Evolutionary conservation across 257 asterid genomes (phyloP).

Genomic region (Petrea volubilis): DNA sequence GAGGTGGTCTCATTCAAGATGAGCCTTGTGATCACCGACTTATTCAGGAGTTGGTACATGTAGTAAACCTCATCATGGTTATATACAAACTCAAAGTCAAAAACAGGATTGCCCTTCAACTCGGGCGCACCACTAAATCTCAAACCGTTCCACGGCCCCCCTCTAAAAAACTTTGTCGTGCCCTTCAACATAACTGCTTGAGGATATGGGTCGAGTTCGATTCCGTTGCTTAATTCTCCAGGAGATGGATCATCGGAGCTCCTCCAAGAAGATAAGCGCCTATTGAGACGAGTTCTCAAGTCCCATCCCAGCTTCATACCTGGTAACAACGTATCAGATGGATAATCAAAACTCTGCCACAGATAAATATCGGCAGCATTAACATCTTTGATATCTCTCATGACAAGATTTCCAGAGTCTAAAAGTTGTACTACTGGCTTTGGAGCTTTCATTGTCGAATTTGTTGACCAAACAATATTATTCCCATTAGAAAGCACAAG

Average conservation of each 20-base stretch:
- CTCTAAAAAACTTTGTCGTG: constrained; percentile 25
- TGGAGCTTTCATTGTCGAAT: constrained; percentile 22
- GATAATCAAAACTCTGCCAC: too few species aligned
- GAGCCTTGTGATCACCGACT: constrained; percentile 33
- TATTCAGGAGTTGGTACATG: constrained; percentile 25
- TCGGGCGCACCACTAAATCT: constrained; percentile 39
- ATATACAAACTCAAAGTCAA: constrained; percentile 12
- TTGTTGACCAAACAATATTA: constrained; percentile 28
- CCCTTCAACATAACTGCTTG: constrained; percentile 34
- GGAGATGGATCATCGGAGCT: constrained; percentile 40
- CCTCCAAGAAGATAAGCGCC: constrained; percentile 37
- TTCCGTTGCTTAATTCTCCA: constrained; percentile 31
- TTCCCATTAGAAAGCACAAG: constrained; percentile 22
- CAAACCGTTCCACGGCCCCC: constrained; percentile 56
- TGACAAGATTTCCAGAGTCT: constrained; percentile 37
- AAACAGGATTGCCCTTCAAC: constrained; percentile 31
- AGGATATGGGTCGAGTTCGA: constrained; percentile 37
- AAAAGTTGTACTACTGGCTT: constrained; percentile 27
- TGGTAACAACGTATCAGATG: constrained; percentile 44
- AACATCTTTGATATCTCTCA: constrained; percentile 20
- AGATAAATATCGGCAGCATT: constrained; percentile 41
- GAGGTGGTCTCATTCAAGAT: constrained; percentile 29
- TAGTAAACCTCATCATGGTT: constrained; percentile 36
- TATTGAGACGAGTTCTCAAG: constrained; percentile 27
- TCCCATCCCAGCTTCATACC: constrained; percentile 56